Evolutionary conservation across 1,284 basidiomycete species (phyloP).

Genomic region (Mycena citricolor): DNA sequence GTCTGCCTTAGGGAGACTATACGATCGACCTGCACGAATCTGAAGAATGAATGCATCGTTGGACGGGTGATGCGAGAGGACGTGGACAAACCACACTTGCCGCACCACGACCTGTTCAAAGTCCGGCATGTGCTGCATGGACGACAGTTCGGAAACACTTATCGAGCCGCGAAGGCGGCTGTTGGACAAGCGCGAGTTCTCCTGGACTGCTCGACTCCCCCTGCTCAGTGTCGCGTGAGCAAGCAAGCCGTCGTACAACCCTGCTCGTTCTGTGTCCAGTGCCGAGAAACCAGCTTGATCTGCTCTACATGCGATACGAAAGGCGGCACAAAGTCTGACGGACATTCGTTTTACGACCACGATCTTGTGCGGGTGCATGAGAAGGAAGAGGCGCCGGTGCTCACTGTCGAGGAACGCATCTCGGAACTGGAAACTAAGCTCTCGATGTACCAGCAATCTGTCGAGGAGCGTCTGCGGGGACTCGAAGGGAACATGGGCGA

Average conservation of each 20-base stretch:
- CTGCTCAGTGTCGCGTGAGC: too few species aligned
- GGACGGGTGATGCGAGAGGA: too few species aligned
- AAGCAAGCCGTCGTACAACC: constrained; percentile 20
- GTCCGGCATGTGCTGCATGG: too few species aligned
- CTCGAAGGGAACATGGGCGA: constrained; percentile 16
- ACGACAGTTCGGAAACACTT: too few species aligned
- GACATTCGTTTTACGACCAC: constrained; percentile 21
- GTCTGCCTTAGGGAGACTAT: too few species aligned
- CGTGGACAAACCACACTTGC: too few species aligned
- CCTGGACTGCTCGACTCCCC: too few species aligned
- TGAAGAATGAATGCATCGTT: too few species aligned
- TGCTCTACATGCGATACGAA: constrained; percentile 21
- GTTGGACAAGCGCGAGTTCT: too few species aligned
- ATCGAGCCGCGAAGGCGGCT: too few species aligned
- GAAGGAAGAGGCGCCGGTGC: constrained; percentile 21
- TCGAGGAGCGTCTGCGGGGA: constrained; percentile 20
- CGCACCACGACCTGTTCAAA: too few species aligned
- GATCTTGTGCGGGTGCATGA: constrained; percentile 26
- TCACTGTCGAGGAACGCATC: constrained; percentile 26
- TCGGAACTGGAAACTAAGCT: constrained; percentile 12
- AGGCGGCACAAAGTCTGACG: constrained; percentile 3
- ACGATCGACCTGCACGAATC: too few species aligned
- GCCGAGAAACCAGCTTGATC: constrained; percentile 22
- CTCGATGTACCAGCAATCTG: constrained; percentile 9
- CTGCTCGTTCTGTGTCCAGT: constrained; percentile 32